These are phyloP conservation scores for Pleurostoma richardsiae DNA, from an alignment of 2,329 filamentous ascomycete genomes.

Conservation along the genomic window DNA sequence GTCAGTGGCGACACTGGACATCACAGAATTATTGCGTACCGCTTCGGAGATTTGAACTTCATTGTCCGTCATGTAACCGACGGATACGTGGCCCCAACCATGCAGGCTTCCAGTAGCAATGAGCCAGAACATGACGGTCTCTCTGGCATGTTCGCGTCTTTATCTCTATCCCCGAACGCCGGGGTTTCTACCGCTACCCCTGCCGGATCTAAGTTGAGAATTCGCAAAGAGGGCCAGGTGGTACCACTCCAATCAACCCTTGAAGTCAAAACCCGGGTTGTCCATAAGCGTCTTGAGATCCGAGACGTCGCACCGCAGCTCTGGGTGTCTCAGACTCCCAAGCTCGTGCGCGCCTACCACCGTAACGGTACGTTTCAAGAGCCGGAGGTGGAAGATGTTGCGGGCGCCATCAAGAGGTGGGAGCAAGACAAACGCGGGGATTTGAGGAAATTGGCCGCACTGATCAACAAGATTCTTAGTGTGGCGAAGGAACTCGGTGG, in stretches of 20 bases:
- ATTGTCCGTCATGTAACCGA: slow-evolving; percentile 38
- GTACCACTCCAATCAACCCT: slow-evolving; percentile 29
- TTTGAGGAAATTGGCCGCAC: slow-evolving; percentile 21
- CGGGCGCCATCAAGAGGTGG: slow-evolving; percentile 23
- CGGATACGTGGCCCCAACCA: slow-evolving; percentile 25
- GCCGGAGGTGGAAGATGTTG: slow-evolving; percentile 28
- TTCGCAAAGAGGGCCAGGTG: slow-evolving; percentile 21
- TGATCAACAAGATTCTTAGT: slow-evolving; percentile 23
- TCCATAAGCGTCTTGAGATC: slow-evolving; percentile 23
- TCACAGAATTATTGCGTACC: slow-evolving; percentile 38
- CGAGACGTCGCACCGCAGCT: slow-evolving; percentile 31
- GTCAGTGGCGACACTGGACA: slow-evolving; percentile 34
- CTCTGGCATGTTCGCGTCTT: slow-evolving; percentile 13
- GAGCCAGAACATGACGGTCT: slow-evolving; percentile 6
- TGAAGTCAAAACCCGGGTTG: slow-evolving; percentile 39
- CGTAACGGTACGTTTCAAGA: slow-evolving; percentile 24
- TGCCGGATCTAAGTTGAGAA: slow-evolving; percentile 17
- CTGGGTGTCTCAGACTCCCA: slow-evolving; percentile 40
- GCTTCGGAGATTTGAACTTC: slow-evolving; percentile 31
- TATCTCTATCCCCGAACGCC: slow-evolving; percentile 16
- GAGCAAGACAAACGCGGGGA: slow-evolving; percentile 23
- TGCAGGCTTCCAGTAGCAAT: not conserved
- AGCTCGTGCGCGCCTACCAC: slow-evolving; percentile 40
- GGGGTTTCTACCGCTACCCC: slow-evolving; percentile 3
- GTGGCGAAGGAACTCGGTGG: slow-evolving; percentile 19